These are phyloP conservation scores for Liquidambar formosana DNA, from an alignment of 164 flowering plant species.

Conservation along the genomic window DNA sequence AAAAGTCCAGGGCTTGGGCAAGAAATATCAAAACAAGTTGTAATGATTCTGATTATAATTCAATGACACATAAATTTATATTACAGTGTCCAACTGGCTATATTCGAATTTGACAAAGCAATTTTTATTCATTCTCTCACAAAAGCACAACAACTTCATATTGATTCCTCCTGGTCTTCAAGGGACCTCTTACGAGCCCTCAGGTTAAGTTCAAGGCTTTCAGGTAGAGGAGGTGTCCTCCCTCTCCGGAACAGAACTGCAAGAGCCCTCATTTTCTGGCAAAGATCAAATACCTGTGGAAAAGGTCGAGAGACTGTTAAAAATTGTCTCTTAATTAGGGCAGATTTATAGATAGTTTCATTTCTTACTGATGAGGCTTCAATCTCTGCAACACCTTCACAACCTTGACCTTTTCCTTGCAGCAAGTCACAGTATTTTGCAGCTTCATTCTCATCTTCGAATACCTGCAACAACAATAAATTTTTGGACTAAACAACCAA, in stretches of 20 bases:
- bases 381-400: conserved; percentile 95
- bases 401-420: conserved; percentile 90
- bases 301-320: background rate
- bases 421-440: conserved; percentile 76
- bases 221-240: conserved; percentile 82
- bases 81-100: conserved; percentile 3
- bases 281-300: conserved; percentile 88
- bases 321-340: background rate
- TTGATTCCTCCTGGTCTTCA: conserved; percentile 74
- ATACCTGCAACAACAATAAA: conserved; percentile 52
- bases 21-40: no score
- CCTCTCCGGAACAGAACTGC: conserved; percentile 90
- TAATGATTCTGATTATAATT: background rate
- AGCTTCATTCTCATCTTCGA: conserved; percentile 94
- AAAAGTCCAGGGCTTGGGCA: no score
- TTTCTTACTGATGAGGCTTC: conserved; percentile 88
- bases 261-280: conserved; percentile 79
- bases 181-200: conserved; percentile 81
- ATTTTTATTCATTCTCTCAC: background rate
- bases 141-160: conserved; percentile 16
- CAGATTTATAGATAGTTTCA: background rate
- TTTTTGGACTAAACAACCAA: background rate
- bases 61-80: background rate
- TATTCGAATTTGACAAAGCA: background rate
- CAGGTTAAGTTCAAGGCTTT: conserved; percentile 80